Evolutionary conservation across 2,329 filamentous ascomycete species (phyloP).

Genomic region (Nannizzia gypsea): DNA sequence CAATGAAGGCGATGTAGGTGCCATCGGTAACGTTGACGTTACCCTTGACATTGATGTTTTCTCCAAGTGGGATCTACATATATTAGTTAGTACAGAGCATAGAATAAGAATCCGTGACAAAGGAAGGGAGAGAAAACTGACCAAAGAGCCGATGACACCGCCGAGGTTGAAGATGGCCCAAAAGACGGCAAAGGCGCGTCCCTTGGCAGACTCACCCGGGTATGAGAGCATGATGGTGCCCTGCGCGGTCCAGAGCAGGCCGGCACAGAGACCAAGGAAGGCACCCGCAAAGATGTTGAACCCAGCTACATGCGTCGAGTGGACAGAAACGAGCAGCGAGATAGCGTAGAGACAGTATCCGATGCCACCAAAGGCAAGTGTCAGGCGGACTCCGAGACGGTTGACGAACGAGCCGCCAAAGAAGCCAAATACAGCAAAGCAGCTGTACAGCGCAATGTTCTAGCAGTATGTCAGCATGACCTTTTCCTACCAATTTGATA

Average conservation of each 20-base stretch:
- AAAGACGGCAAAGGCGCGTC: constrained; percentile 79
- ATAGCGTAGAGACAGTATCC: constrained; percentile 40
- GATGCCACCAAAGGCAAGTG: constrained; percentile 36
- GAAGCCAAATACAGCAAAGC: constrained; percentile 55
- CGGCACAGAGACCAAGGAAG: constrained; percentile 39
- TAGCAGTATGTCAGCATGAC: constrained; percentile 20
- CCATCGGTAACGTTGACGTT: constrained; percentile 46
- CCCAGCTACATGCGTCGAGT: constrained; percentile 33
- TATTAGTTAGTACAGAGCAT: background rate
- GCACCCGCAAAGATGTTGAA: constrained; percentile 41
- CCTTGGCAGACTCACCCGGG: constrained; percentile 68
- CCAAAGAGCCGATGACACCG: constrained; percentile 69
- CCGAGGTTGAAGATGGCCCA: constrained; percentile 94
- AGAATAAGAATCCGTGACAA: too few species aligned
- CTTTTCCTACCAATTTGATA: background rate
- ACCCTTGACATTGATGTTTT: constrained; percentile 34
- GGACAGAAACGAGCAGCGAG: constrained; percentile 40
- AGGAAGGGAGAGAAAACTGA: constrained; percentile 26
- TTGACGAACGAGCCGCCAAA: constrained; percentile 45
- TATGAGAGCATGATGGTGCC: constrained; percentile 61
- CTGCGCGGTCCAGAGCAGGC: constrained; percentile 41
- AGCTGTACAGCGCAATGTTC: constrained; percentile 60
- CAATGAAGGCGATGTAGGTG: constrained; percentile 78
- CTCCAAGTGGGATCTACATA: constrained; percentile 32
- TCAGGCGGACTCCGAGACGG: constrained; percentile 33